A percentile compares a stretch with the other conserved stretches of the same genome.
Evolutionary conservation across 2,329 filamentous ascomycete genomes (phyloP).

Genomic region (Juglanconis sp.): DNA sequence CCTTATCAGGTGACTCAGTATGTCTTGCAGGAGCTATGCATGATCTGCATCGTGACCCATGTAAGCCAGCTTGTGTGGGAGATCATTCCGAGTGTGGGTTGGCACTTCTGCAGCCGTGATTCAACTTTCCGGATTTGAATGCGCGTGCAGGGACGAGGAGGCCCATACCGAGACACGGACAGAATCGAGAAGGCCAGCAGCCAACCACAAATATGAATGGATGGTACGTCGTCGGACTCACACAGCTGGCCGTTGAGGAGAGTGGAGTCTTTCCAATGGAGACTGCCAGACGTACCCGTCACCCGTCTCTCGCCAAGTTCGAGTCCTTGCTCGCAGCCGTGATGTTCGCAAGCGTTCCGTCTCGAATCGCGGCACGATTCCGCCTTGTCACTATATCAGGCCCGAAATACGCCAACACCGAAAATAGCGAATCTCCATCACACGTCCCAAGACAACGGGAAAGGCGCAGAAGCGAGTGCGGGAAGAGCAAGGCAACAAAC

Average conservation of each 20-base stretch:
- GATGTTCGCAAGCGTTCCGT: not conserved
- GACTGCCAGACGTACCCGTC: not conserved
- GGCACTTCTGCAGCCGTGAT: not conserved
- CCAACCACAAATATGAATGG: not conserved
- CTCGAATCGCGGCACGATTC: not conserved
- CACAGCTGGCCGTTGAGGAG: not conserved
- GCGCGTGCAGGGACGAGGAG: not conserved
- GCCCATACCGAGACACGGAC: not conserved
- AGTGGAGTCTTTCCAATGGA: not conserved
- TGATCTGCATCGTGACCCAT: not conserved
- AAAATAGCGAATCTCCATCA: not conserved
- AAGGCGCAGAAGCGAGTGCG: not conserved
- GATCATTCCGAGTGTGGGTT: not conserved
- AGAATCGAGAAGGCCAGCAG: not conserved
- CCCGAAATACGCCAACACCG: no score
- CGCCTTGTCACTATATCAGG: not conserved
- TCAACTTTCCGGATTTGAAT: not conserved
- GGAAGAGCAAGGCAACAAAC: not conserved
- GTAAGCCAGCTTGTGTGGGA: not conserved
- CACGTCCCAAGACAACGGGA: not conserved
- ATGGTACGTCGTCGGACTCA: not conserved
- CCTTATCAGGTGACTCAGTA: not conserved
- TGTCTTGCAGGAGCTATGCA: not conserved
- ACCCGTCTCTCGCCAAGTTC: not conserved
- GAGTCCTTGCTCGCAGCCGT: not conserved